Conservation (phyloP, 2,329 filamentous ascomycete genomes). For the Magnaporthiopsis incrustans region DNA sequence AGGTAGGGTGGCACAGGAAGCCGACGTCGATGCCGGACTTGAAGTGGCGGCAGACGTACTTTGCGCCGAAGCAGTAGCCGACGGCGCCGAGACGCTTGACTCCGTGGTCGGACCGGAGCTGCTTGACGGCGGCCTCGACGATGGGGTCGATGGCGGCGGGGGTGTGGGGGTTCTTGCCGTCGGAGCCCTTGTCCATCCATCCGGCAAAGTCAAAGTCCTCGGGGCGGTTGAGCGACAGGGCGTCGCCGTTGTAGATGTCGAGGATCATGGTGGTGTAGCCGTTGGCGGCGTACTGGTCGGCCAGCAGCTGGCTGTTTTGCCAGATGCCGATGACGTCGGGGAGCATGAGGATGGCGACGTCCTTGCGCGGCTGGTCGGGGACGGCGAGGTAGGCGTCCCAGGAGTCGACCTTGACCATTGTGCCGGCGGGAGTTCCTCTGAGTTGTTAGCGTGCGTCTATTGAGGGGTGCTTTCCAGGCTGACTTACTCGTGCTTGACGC, state of each 20-base stretch:
- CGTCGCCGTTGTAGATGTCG: constrained; percentile 63
- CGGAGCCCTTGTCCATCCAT: constrained; percentile 35
- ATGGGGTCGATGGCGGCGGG: constrained; percentile 36
- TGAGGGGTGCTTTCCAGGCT: too few species aligned
- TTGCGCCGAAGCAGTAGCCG: constrained; percentile 71
- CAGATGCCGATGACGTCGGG: constrained; percentile 45
- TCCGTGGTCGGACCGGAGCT: constrained; percentile 46
- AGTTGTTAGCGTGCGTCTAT: too few species aligned
- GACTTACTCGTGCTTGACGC: constrained; percentile 45
- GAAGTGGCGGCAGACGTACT: constrained; percentile 65
- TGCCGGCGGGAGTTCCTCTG: constrained; percentile 41
- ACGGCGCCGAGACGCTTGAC: constrained; percentile 54
- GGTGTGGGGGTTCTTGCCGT: constrained; percentile 42
- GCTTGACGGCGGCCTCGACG: constrained; percentile 43
- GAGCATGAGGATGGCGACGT: constrained; percentile 35
- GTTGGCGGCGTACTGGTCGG: constrained; percentile 67
- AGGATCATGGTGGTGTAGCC: constrained; percentile 63
- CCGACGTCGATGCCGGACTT: constrained; percentile 59
- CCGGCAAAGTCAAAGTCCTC: constrained; percentile 30
- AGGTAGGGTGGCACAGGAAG: constrained; percentile 69
- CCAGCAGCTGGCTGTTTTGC: constrained; percentile 57
- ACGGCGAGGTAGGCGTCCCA: constrained; percentile 44
- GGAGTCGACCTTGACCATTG: constrained; percentile 34
- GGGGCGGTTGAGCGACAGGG: constrained; percentile 44
- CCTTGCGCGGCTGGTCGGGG: constrained; percentile 31